These are phyloP conservation scores for Chaetomium strumarium DNA, from an alignment of 2,329 filamentous ascomycete genomes.

Conservation along the genomic window DNA sequence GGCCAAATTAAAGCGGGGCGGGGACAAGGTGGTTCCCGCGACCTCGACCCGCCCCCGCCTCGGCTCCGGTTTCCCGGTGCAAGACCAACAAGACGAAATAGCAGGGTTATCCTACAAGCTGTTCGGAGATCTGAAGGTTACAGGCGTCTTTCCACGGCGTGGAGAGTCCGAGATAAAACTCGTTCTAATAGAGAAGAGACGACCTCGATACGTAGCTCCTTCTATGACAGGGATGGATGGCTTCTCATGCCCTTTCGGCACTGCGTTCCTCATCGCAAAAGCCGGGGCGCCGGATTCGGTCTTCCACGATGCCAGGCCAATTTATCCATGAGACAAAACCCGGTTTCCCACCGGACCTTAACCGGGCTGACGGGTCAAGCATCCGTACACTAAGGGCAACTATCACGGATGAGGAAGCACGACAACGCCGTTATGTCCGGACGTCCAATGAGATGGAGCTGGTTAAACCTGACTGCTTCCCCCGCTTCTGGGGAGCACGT, in stretches of 20 bases:
- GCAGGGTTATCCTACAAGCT: neutral
- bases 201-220: too few species aligned
- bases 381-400: neutral
- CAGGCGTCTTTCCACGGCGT: too few species aligned
- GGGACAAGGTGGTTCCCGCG: neutral
- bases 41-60: slow-evolving; percentile 12
- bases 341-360: slow-evolving; percentile 3
- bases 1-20: slow-evolving; percentile 1
- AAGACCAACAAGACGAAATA: neutral
- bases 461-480: slow-evolving; percentile 20
- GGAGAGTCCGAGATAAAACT: too few species aligned
- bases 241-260: neutral
- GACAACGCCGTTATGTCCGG: slow-evolving; percentile 9
- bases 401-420: slow-evolving; percentile 14
- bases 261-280: neutral
- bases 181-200: too few species aligned
- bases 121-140: neutral
- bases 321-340: slow-evolving; percentile 1
- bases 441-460: slow-evolving; percentile 19
- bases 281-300: neutral
- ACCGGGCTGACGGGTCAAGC: slow-evolving; percentile 13
- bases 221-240: too few species aligned
- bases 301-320: slow-evolving; percentile 2
- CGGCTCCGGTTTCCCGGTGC: neutral
- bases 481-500: slow-evolving; percentile 17